Percentiles rank a stretch among this genome's conserved stretches.
Conservation (phyloP, 179 eudicot genomes). For the Corrigiola litoralis region DNA sequence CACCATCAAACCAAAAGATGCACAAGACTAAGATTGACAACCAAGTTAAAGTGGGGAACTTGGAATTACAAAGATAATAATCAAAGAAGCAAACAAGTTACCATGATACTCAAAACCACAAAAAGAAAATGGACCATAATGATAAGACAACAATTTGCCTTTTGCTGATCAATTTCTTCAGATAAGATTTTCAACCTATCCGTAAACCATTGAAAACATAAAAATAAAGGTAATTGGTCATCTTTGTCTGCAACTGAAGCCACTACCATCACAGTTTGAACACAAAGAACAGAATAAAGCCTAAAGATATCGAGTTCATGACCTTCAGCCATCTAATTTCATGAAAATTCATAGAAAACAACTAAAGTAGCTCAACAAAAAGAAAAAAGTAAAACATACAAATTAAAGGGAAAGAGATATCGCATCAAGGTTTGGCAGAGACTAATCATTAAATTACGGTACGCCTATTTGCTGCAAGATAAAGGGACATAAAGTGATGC, state of each 20-base stretch:
- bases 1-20: not conserved
- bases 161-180: no score
- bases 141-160: not conserved
- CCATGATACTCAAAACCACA: not conserved
- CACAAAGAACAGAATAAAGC: not conserved
- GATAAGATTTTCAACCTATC: not conserved
- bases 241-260: not conserved
- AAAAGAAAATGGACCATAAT: not conserved
- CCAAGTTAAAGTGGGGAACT: not conserved
- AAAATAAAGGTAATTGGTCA: not conserved
- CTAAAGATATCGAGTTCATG: not conserved
- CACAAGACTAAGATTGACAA: not conserved
- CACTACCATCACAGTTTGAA: not conserved
- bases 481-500: not conserved
- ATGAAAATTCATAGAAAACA: not conserved
- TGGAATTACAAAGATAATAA: not conserved
- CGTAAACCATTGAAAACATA: not conserved
- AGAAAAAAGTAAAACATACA: not conserved
- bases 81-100: not conserved
- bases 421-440: not conserved
- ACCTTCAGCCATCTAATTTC: not conserved
- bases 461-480: not conserved
- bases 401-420: not conserved
- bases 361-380: not conserved
- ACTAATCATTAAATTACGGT: not conserved